Evolutionary conservation across 1,284 basidiomycete species (phyloP), one percentile per base, ranked within the genome.

Genomic region (Apiotrichum veenhuisii): DNA sequence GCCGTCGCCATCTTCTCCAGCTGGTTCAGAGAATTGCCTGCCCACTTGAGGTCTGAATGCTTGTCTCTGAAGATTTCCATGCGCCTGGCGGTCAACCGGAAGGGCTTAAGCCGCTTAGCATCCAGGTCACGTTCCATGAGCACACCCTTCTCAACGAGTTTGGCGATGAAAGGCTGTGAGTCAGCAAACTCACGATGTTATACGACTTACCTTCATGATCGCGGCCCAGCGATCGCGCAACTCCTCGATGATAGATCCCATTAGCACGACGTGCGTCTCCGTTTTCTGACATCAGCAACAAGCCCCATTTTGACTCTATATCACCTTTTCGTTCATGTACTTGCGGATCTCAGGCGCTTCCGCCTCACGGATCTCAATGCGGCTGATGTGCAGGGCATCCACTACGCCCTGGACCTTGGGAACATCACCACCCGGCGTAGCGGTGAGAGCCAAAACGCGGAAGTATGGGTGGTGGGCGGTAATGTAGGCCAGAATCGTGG

Each of bases 401-500:
- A 98, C 85, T n/a, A 98, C 87, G 20, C 80, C 80, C 75, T 99
- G 96, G 0, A 98, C 89, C 30, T 86, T 86, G 45, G 93, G 89
- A 0, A 88, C 84, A 45, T 84, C 89, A 65, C 86, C 82, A 26
- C 95, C 95, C 2, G 96, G 96, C 3, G 96, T 99, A 0, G 96
- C 96, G 1, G 92, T 97, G 20, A 99, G 82, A 1, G 94, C 96
- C 9, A 98, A 81, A 2, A 98, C 82, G 17, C 96, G 87, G 70
- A 97, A 96, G 76, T 93, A 85, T 0, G 92, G 92, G 65, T 98
- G 97, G 74, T 87, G 89, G 0, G 89, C 86, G 86, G 94, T 97
- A 68, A 99, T 82, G 64, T 83, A 91, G 11, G 91, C 87, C 48
- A 98, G 82, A 50, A 93, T 86, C 66, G 90, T 88, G 53, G 88